Evolutionary conservation across 352 stramenopile genomes (phyloP), one percentile per base, ranked within the genome.

Genomic region (Phytopythium aichiense): DNA sequence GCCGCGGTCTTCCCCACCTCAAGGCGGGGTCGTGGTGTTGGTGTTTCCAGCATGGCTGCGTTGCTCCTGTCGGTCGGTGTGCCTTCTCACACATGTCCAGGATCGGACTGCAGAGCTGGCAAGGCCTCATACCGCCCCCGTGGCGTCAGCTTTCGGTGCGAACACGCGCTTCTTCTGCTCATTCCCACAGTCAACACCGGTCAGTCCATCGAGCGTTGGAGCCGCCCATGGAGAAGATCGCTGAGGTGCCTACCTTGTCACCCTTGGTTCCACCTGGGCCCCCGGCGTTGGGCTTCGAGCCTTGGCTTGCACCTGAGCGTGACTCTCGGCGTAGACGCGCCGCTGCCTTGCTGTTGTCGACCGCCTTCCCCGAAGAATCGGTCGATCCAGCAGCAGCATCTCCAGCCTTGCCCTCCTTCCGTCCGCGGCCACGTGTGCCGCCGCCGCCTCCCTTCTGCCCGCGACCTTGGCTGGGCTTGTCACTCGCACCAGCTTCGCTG

Each of bases 151-250:
- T 60, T 90, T 90, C 15, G 78, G 78, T 15, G 72, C 74, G 66
- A 88, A 90, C 22, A 83, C 71, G 55, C 86, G 87, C 63, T 80
- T 86, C 63, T 88, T 87, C 81, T 87, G 23, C 7, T 51, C n/a
- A 64, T 5, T 12, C 28, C 59, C 22, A 38, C 9, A 1, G 18
- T 11, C n/a, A 49, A 40, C 45, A 28, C 58, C 20, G 20, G 43
- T 30, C 20, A 50, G 43, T 25, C 42, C 40, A 6, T 16, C 15
- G 16, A 23, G 6, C 42, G 16, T 48, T 48, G 4, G 18, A 18
- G 42, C 16, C 15, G 12, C 42, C 37, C 37, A 43, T 18, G 18
- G 11, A 43, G 18, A 43, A 0, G 35, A 43, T 43, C 13, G 13
- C 18, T 18, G 22, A 15, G 6, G 30, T 40, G 66, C 67, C 33